These are phyloP conservation scores for Sonneratia alba DNA, from an alignment of 345 rosid genomes.

Conservation along the genomic window DNA sequence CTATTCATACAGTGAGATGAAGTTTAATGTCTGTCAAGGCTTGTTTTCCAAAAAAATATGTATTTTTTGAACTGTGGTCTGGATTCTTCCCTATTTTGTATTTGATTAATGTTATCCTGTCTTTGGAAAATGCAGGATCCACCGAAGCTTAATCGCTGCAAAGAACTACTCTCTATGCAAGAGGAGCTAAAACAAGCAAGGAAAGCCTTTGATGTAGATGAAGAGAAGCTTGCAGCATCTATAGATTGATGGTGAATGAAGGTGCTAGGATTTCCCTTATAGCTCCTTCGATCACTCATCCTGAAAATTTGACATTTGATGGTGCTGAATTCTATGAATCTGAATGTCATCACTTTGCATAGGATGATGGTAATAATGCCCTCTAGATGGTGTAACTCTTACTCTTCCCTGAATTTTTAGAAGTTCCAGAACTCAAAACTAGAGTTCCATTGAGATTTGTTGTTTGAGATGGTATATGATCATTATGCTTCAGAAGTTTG, in stretches of 20 bases:
- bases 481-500: too few species aligned
- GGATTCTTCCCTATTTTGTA: neutral
- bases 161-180: slow-evolving; percentile 79
- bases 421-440: neutral
- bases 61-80: neutral
- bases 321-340: neutral
- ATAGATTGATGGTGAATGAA: slow-evolving; percentile 18
- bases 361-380: neutral
- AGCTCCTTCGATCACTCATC: neutral
- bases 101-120: neutral
- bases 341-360: neutral
- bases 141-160: slow-evolving; percentile 81
- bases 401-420: too few species aligned
- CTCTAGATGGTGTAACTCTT: too few species aligned
- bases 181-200: slow-evolving; percentile 97
- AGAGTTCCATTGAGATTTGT: too few species aligned
- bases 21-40: neutral
- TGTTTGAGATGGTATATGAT: too few species aligned
- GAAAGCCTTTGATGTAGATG: slow-evolving; percentile 90
- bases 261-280: neutral
- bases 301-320: neutral
- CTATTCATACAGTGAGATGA: neutral
- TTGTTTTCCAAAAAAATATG: neutral
- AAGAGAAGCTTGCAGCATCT: slow-evolving; percentile 60
- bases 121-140: slow-evolving; percentile 40